These are phyloP conservation scores for Globisporangium apiculatum DNA, from an alignment of 352 stramenopile species.

Conservation along the genomic window DNA sequence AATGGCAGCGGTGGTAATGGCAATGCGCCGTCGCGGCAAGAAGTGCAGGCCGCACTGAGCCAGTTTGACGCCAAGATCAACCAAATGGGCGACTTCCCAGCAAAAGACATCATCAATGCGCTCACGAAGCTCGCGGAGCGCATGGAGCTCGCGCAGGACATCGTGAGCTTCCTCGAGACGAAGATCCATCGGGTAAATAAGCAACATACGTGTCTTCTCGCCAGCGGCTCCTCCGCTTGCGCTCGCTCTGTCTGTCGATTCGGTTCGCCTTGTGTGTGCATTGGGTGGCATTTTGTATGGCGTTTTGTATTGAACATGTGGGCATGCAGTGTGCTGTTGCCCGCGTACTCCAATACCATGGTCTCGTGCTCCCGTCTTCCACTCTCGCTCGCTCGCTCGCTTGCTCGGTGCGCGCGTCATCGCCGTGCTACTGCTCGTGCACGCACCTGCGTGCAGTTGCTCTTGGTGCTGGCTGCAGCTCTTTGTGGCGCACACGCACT, in stretches of 20 bases:
- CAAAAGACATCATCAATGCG: conserved; percentile 86
- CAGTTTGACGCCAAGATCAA: conserved; percentile 86
- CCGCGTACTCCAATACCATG: neutral
- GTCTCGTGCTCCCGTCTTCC: neutral
- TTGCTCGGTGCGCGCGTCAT: neutral
- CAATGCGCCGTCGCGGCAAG: conserved; percentile 8
- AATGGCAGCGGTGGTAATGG: neutral
- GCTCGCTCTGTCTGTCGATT: conserved; percentile 4
- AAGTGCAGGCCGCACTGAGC: conserved; percentile 51
- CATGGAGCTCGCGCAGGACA: conserved; percentile 63
- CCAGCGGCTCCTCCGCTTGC: conserved; percentile 2
- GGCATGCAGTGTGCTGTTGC: neutral
- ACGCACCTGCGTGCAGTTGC: conserved; percentile 1
- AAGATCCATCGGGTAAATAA: conserved; percentile 81
- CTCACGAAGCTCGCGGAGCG: conserved; percentile 84
- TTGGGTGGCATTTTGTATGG: neutral
- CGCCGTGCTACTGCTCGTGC: neutral
- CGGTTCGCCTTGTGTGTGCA: neutral
- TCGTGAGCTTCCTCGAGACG: conserved; percentile 85
- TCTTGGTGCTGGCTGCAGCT: neutral
- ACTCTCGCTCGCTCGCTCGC: neutral
- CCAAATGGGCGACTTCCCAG: conserved; percentile 80
- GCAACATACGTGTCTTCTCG: neutral
- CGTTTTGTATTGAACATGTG: neutral
- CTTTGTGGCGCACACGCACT: no score